Conservation (phyloP, 306 rosid genomes). For the Begonia masoniana region DNA sequence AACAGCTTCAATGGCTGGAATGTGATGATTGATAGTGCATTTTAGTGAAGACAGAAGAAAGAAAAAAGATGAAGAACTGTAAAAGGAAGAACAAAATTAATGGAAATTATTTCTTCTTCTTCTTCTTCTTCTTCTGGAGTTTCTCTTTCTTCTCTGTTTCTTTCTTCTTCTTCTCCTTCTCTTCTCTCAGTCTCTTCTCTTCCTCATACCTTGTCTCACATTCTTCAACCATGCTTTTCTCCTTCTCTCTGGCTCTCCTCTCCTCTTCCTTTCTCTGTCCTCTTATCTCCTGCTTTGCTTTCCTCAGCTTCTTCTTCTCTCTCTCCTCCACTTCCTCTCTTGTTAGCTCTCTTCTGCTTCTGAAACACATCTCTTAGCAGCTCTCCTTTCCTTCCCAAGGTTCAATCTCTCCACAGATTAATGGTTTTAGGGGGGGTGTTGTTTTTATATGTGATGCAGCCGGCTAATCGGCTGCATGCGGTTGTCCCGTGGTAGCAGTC, state of each 20-base stretch:
- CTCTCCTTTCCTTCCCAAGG: not conserved
- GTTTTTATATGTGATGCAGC: not conserved
- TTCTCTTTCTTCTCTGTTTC: slow-evolving; percentile 10
- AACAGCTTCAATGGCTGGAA: too few species aligned
- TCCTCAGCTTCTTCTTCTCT: slow-evolving; percentile 14
- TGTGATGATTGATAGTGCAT: too few species aligned
- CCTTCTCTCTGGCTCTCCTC: slow-evolving; percentile 10
- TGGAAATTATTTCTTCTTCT: slow-evolving; percentile 11
- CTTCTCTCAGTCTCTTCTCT: slow-evolving; percentile 6
- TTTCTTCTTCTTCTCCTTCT: slow-evolving; percentile 7
- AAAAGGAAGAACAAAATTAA: too few species aligned
- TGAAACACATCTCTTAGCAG: slow-evolving; percentile 30
- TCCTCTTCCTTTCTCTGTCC: slow-evolving; percentile 2
- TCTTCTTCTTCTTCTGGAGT: slow-evolving; percentile 13
- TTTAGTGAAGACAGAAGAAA: too few species aligned
- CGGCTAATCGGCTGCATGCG: not conserved
- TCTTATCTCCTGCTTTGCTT: slow-evolving; percentile 18
- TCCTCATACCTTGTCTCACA: slow-evolving; percentile 4
- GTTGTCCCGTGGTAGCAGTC: too few species aligned
- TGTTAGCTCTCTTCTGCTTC: slow-evolving; percentile 19
- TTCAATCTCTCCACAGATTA: not conserved
- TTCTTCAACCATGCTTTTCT: slow-evolving; percentile 8
- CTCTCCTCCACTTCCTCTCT: slow-evolving; percentile 34
- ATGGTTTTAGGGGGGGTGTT: slow-evolving; percentile 1
- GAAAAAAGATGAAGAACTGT: too few species aligned